Base-by-base conservation (phyloP, 139 green algal species). In the Edaphochlamys debaryana region DNA sequence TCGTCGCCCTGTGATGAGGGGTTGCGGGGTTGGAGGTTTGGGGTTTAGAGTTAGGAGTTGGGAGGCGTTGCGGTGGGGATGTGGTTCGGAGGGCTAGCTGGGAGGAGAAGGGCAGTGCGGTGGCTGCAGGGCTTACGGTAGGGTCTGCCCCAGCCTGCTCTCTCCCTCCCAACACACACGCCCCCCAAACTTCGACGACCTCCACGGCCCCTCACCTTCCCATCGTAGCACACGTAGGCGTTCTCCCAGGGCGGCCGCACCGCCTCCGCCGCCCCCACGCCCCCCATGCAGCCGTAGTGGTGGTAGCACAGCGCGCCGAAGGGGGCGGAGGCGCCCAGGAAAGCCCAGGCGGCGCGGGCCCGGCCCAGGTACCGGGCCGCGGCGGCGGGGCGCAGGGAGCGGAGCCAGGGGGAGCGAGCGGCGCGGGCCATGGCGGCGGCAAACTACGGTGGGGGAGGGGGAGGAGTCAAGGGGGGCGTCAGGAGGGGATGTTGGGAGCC, bases 251-350 rank as follows among this genome's bases (percentile, higher is more conserved):
- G 41, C 2, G 79, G 67, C 36, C 36, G 56, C 38, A 58, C 38
- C 19, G 73, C 73, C 13, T 80, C 73, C 1, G 2, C 6, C 15
- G 56, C 23, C 0, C 25, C 40, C 27, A 85, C 52, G 0, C 23
- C 36, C 4, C 67, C 48, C 50, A 67, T 70, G 45, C 79, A 85
- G 34, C 79, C 79, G 67, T 85, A 85, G 52, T 41, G 25, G 67
- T 85, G 79, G 67, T 79, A 85, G 68, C 79, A 85, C n/a, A 85
- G 52, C 7, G 79, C 79, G 23, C 79, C 79, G 13, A 70, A 78
- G 15, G 79, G 79, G 45, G 67, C 79, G 5, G 1, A 2, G 1
- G 52, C 40, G 9, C 11, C 2, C 36, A 85, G 79, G 50, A 37
- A 85, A n/a, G 45, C n/a, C 79, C 79, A 85, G 36, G 79, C 79